Conservation (phyloP, 495 filamentous ascomycete genomes). For the Pyrenula massariospora region DNA sequence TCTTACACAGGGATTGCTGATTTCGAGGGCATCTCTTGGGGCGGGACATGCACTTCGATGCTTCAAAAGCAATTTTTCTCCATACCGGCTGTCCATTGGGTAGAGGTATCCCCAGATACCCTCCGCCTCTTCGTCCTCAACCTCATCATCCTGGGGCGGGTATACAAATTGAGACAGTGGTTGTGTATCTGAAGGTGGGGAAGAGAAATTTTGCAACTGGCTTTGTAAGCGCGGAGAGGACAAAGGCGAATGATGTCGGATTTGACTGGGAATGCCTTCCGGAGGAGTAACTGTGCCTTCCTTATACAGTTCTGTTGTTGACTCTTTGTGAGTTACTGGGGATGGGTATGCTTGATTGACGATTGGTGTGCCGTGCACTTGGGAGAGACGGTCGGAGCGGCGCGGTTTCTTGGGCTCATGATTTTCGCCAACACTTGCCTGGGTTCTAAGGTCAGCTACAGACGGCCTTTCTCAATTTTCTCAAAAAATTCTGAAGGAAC, state of each 20-base stretch:
- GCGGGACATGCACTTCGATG: constrained; percentile 53
- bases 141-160: constrained; percentile 66
- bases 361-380: constrained; percentile 48
- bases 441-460: constrained; percentile 4
- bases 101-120: constrained; percentile 94
- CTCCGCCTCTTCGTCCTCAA: constrained; percentile 70
- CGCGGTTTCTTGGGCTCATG: constrained; percentile 39
- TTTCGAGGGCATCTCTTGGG: constrained; percentile 19
- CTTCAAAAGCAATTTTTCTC: constrained; percentile 61
- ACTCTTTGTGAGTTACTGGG: constrained; percentile 59
- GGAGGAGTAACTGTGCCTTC: constrained; percentile 64
- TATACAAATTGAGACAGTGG: constrained; percentile 68
- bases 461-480: neutral
- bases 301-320: constrained; percentile 51
- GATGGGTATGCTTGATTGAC: constrained; percentile 61
- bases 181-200: constrained; percentile 54
- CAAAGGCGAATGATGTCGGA: constrained; percentile 35
- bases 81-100: constrained; percentile 58
- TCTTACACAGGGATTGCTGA: constrained; percentile 9
- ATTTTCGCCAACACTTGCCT: constrained; percentile 26
- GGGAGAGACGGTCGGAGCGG: constrained; percentile 40
- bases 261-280: constrained; percentile 45
- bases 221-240: constrained; percentile 47
- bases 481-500: too few species aligned
- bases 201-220: constrained; percentile 39